A percentile compares a stretch with the other conserved stretches of the same genome.
Conservation (phyloP, 306 rosid species). For the Argentina anserina region DNA sequence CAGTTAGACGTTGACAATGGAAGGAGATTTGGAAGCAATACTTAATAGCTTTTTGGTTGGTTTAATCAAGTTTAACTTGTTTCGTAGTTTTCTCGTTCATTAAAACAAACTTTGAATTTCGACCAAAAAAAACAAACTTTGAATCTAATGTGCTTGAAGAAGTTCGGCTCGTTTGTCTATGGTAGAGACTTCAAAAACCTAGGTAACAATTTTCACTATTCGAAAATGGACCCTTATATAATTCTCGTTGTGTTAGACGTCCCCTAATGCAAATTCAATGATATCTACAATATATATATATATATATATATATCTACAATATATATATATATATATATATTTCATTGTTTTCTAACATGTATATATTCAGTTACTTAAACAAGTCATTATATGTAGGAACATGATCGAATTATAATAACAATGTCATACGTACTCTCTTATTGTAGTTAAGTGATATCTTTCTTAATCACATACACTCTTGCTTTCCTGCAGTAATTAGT, state of each 20-base stretch:
- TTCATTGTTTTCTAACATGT: accelerated
- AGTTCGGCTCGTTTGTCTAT: neutral
- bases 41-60: no score
- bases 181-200: no score
- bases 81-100: neutral
- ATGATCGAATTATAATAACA: neutral
- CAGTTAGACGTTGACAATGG: constrained; percentile 2
- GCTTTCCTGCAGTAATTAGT: no score
- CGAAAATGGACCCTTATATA: neutral
- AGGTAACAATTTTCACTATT: neutral
- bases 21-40: no score
- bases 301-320: neutral
- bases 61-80: neutral
- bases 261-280: no score
- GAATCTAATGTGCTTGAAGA: neutral
- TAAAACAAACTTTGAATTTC: neutral
- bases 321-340: no score
- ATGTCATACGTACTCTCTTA: neutral
- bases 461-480: neutral
- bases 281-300: neutral
- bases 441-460: neutral
- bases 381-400: neutral
- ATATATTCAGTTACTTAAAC: neutral
- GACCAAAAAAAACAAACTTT: constrained; percentile 5
- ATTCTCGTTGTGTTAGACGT: no score